Percentiles rank a stretch among this genome's conserved stretches.
These are phyloP conservation scores for Alternaria longipes DNA, from an alignment of 2,329 filamentous ascomycete species.

Conservation along the genomic window DNA sequence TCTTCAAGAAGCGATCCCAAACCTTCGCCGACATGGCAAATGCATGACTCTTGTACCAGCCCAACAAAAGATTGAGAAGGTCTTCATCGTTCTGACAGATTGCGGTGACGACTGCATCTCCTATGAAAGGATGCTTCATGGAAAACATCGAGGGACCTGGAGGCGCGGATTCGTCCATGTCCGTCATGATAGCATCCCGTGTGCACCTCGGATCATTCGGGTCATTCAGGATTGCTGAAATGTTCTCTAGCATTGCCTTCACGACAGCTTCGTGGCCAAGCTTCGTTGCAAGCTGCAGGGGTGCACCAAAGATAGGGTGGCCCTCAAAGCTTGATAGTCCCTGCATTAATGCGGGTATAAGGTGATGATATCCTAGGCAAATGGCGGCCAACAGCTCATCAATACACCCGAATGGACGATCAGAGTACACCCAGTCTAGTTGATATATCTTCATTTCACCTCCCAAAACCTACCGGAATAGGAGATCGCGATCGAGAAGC, in stretches of 20 bases:
- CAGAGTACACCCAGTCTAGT: too few species aligned
- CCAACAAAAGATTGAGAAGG: background rate
- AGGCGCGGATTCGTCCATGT: too few species aligned
- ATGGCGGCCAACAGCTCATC: background rate
- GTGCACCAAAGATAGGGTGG: background rate
- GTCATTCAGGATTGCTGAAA: background rate
- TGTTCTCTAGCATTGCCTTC: background rate
- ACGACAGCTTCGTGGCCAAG: background rate
- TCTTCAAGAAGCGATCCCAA: background rate
- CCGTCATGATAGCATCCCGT: too few species aligned
- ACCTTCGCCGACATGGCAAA: background rate
- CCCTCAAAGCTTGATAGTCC: background rate
- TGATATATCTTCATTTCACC: too few species aligned
- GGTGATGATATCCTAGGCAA: background rate
- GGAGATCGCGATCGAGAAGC: too few species aligned
- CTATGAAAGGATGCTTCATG: background rate
- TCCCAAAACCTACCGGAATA: background rate
- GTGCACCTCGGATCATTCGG: too few species aligned
- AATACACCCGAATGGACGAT: background rate
- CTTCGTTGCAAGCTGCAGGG: background rate
- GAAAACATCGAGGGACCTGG: too few species aligned
- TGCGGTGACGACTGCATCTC: background rate
- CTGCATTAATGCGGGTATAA: background rate
- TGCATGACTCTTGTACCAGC: background rate
- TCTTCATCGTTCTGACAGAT: background rate